A percentile compares a stretch with the other conserved stretches of the same genome.
These are phyloP conservation scores for Camellia lanceoleosa DNA, from an alignment of 148 eudicot genomes.

Conservation along the genomic window DNA sequence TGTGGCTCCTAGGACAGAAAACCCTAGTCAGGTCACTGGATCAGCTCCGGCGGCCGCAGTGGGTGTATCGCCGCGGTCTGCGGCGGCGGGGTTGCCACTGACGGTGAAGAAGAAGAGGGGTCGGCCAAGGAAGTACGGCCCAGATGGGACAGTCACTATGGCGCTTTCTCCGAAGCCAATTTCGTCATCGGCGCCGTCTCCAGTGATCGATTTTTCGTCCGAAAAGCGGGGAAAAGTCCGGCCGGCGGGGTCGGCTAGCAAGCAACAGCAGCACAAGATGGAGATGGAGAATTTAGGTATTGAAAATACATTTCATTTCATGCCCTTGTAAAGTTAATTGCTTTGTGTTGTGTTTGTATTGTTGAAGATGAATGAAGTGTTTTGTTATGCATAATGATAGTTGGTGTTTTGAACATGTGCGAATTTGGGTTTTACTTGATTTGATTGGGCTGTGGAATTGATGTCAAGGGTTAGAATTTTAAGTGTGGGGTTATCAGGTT, in stretches of 20 bases:
- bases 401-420: constrained; percentile 7
- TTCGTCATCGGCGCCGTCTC: constrained; percentile 52
- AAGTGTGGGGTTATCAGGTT: constrained; percentile 17
- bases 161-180: constrained; percentile 79
- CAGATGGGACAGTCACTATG: constrained; percentile 57
- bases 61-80: constrained; percentile 22
- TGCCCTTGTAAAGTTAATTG: constrained; percentile 11
- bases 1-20: constrained; percentile 63
- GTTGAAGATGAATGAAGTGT: not conserved
- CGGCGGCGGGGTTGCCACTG: constrained; percentile 1
- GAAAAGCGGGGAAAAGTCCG: constrained; percentile 59
- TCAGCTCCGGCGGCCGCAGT: constrained; percentile 34
- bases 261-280: constrained; percentile 55
- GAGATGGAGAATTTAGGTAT: constrained; percentile 59
- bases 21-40: constrained; percentile 40
- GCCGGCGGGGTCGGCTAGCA: constrained; percentile 31
- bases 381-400: constrained; percentile 13
- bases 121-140: constrained; percentile 85
- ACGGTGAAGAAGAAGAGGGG: constrained; percentile 83
- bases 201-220: constrained; percentile 82
- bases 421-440: not conserved
- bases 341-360: constrained; percentile 4
- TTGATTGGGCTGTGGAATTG: not conserved
- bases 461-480: not conserved
- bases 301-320: not conserved